Evolutionary conservation across 2,329 filamentous ascomycete genomes (phyloP), one percentile per base, ranked within the genome.

Genomic region (Cordyceps pruinosa): DNA sequence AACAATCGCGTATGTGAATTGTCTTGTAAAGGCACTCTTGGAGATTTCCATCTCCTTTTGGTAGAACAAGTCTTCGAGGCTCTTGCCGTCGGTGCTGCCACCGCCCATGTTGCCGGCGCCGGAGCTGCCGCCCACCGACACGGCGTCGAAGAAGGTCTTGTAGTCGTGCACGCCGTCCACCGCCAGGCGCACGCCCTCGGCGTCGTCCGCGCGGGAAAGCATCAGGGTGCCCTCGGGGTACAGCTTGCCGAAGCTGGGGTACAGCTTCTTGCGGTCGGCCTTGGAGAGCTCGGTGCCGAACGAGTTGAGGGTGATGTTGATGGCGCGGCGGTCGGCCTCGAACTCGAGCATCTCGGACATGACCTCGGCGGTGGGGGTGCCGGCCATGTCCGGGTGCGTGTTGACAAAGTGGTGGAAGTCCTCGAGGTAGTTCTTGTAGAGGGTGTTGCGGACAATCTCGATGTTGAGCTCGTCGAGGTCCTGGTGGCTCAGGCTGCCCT

Each of bases 341-440:
- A 99, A 99, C 69, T 96, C 89, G 49, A 99, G 79, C 52, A 97
- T 89, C 75, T 97, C 93, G 8, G 87, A 86, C 94, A 99, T 99
- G 70, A 97, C 86, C 66, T 96, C 91, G 44, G 90, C 81, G 0
- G 94, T 99, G 1, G 94, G 91, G 7, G 92, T 95, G 37, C 90
- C 89, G 37, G 82, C 80, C 75, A 97, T 88, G 42, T 96, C 93
- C 0, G 91, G 79, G 68, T 96, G 84, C 10, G 86, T 88, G 75
- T 93, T 96, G 74, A 97, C 88, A 72, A 97, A 99, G 63, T 88
- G 82, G 77, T 97, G 85, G 73, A 99, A 99, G 71, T 97, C 94
- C 72, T 99, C 94, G 8, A 99, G 83, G 71, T 99, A 99, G 79
- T 97, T 97, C 82, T 99, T 99, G 81, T 97, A 99, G 35, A 99